Base-by-base conservation (phyloP, 768 basidiomycete genomes). In the Pulveroboletus frians region DNA sequence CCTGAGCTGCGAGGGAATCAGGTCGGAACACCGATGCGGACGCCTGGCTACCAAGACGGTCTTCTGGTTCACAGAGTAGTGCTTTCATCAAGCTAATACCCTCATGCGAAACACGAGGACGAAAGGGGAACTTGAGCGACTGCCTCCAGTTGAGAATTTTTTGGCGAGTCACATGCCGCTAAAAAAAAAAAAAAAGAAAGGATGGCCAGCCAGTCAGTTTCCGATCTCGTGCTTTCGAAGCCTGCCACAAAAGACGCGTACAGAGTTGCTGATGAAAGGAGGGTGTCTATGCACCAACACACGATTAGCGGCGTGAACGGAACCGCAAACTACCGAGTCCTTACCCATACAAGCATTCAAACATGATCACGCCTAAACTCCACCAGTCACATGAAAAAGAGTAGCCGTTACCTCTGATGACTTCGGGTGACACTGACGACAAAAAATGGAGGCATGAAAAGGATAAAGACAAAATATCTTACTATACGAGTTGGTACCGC, bases 351-450 rank as follows among this genome's bases (percentile, higher is more conserved):
- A 96, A 74, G 65, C 90, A 92, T 68, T 97, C 93, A 62, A 86
- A 97, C 84, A 92, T 89, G 66, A 99, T 97, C 47, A 96, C 88
- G 11, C 93, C 94, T 39, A 97, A 78, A 70, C 88, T 92, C 95
- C 95, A 99, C 93, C 93, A 98, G 64, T 98, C 95, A 65, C 92
- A 95, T 31, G 86, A 88, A 70, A 89, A 94, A 34, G 86, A 83
- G 69, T 98, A 97, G 21, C 93, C 94, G 63, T 90, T 87, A 18
- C 88, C 88, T 58, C 88, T 81, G 63, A 92, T 90, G 39, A 92
- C 90, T 67, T 92, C 89, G 37, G 89, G 90, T 9, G 88, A 90
- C 88, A 91, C 90, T 92, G 54, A 39, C 46, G 53, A 52, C 29
- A 56, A 49, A 50, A 50, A 57, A 58, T 50, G 59, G 61, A 61